Evolutionary conservation across 148 eudicot species (phyloP), one percentile per base, ranked within the genome.

Genomic region (Silene uniflora): DNA sequence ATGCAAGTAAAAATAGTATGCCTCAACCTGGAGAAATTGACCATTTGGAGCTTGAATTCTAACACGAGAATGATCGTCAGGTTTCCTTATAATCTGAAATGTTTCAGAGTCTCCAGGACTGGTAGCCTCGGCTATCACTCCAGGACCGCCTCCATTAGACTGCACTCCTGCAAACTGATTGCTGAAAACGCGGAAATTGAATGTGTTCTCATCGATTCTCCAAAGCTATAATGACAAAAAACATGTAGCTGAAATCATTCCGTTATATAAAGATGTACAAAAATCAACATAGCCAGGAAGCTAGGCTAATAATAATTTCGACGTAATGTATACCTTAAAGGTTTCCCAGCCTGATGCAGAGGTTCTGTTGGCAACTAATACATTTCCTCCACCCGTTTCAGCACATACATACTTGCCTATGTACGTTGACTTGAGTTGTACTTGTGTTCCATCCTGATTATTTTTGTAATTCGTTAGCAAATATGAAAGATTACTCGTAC

Each of bases 311-410:
- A n/a, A n/a, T 59, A 29, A 66, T 39, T 14, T 12, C 0, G 19
- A 62, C 19, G 46, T 16, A 10, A 7, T 16, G 42, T 24, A 35
- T 80, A 91, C 97, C 47, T 11, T 82, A 73, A 91, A 91, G 10
- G 97, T 88, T 76, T 91, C 93, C 97, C 97, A 91, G 39, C 88
- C 87, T 2, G 93, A 88, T 35, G 91, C 87, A 69, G 80, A 22
- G 2, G 80, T 24, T 65, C 90, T 67, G 76, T 89, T 88, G 25
- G 93, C 93, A 54, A 86, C 91, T 29, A 91, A 72, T 46, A 46
- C 77, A n/a, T 83, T 69, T 22, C 90, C 89, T 67, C 92, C 95
- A 2, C 95, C 90, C n/a, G 49, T 67, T 73, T 88, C 93, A 1
- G 97, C 91, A 52, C 81, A 22, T 8, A 91, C 81, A 72, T 74